These are phyloP conservation scores for Termitomyces sp. DNA, from an alignment of 768 basidiomycete genomes.

Conservation along the genomic window DNA sequence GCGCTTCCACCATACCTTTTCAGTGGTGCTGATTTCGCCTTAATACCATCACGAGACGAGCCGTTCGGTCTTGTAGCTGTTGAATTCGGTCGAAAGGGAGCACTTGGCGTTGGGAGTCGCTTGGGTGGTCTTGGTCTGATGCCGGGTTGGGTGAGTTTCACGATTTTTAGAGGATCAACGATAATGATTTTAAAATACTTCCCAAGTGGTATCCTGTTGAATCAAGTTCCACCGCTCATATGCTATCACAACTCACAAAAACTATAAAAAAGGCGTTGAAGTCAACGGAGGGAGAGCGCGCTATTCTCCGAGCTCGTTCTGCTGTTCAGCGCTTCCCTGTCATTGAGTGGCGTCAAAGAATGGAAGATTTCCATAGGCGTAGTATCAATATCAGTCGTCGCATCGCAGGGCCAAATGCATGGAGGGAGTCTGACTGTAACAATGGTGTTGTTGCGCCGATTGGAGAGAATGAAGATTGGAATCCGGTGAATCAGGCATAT, in stretches of 20 bases:
- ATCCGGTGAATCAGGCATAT: constrained; percentile 58
- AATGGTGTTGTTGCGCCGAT: constrained; percentile 43
- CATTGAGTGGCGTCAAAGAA: constrained; percentile 94
- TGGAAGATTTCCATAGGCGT: constrained; percentile 91
- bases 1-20: constrained; percentile 90
- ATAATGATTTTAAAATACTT: neutral
- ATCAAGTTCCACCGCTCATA: constrained; percentile 86
- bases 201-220: constrained; percentile 94
- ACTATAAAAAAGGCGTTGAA: constrained; percentile 93
- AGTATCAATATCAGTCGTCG: constrained; percentile 70
- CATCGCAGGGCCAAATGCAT: constrained; percentile 67
- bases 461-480: constrained; percentile 74
- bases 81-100: constrained; percentile 95
- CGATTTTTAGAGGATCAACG: neutral
- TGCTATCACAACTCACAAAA: constrained; percentile 91
- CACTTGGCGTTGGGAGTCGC: constrained; percentile 90
- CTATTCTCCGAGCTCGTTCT: constrained; percentile 87
- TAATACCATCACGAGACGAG: constrained; percentile 95
- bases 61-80: constrained; percentile 95
- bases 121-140: constrained; percentile 93
- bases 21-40: constrained; percentile 91
- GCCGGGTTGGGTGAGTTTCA: constrained; percentile 86
- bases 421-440: constrained; percentile 68
- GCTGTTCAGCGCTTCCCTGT: constrained; percentile 97
- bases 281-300: constrained; percentile 86